Percentiles rank a stretch among this genome's conserved stretches.
phyloP scores from a whole-genome alignment of 2,329 filamentous ascomycete genomes.

The Tetracladium maxilliforme region DNA sequence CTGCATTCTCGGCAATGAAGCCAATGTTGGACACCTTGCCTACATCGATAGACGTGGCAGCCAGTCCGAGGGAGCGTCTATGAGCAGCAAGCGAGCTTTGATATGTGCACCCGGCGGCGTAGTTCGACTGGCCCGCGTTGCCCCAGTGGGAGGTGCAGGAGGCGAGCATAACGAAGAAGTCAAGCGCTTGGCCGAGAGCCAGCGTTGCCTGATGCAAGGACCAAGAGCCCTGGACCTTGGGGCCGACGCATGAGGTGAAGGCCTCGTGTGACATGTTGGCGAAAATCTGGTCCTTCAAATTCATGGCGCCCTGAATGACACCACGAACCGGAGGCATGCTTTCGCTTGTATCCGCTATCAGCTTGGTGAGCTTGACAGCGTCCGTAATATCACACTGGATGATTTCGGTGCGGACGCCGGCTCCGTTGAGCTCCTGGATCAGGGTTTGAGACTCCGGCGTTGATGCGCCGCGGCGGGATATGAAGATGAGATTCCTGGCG shows the following conservation, averaged over 20 bases:
- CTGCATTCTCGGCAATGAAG: slow-evolving; percentile 1
- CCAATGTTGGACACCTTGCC: slow-evolving; percentile 2
- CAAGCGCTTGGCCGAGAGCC: slow-evolving; percentile 12
- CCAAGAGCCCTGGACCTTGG: no score
- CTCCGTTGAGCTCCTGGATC: slow-evolving; percentile 10
- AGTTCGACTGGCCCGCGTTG: slow-evolving; percentile 17
- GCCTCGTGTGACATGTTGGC: no score
- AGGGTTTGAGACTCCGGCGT: slow-evolving; percentile 7
- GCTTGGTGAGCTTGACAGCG: no score
- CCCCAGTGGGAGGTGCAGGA: slow-evolving; percentile 14
- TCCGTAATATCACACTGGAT: no score
- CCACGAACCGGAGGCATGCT: slow-evolving; percentile 5
- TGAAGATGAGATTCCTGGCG: slow-evolving; percentile 17
- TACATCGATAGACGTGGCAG: slow-evolving; percentile 9
- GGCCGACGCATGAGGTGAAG: no score
- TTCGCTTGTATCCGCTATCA: no score
- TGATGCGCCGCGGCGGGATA: slow-evolving; percentile 15
- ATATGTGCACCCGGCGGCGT: slow-evolving; percentile 20
- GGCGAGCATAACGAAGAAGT: slow-evolving; percentile 20
- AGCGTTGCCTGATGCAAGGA: no score
- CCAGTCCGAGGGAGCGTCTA: slow-evolving; percentile 10
- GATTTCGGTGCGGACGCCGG: no score
- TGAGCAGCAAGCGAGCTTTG: slow-evolving; percentile 17
- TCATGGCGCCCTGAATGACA: slow-evolving; percentile 4
- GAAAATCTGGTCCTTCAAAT: no score